These are phyloP conservation scores for Ogataea chonburiensis DNA, from an alignment of 805 yeast species.

Conservation along the genomic window DNA sequence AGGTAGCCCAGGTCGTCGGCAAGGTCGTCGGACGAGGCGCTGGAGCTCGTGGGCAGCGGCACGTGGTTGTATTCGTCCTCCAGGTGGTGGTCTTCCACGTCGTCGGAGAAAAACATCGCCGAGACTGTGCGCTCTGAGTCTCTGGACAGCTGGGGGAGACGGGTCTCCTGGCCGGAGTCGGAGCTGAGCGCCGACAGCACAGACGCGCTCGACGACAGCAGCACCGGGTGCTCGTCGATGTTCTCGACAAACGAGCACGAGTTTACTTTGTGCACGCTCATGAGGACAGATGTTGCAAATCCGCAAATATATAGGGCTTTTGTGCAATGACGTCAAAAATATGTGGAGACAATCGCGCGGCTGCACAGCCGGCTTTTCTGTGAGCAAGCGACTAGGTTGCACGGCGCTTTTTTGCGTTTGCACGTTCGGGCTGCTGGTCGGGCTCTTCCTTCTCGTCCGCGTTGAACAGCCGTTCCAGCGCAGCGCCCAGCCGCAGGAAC, in stretches of 20 bases:
- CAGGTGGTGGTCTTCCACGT: slow-evolving; percentile 20
- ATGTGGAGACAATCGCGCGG: neutral
- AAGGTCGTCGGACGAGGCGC: slow-evolving; percentile 11
- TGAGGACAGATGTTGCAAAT: neutral
- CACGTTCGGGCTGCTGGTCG: slow-evolving; percentile 6
- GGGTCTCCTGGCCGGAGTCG: too few relatives aligned
- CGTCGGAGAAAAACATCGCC: slow-evolving; percentile 31
- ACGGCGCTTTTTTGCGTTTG: slow-evolving; percentile 6
- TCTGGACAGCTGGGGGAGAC: slow-evolving; percentile 4
- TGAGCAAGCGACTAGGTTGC: slow-evolving; percentile 3
- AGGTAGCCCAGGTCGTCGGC: slow-evolving; percentile 7
- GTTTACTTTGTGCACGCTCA: slow-evolving; percentile 5
- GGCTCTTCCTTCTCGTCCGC: slow-evolving; percentile 21
- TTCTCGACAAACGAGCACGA: slow-evolving; percentile 21
- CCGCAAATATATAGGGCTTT: slow-evolving; percentile 6
- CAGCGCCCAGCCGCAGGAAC: slow-evolving; percentile 30
- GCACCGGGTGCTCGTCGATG: slow-evolving; percentile 11
- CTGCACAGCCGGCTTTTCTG: slow-evolving; percentile 5
- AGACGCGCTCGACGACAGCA: slow-evolving; percentile 14
- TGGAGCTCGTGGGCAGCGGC: slow-evolving; percentile 19
- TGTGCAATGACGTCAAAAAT: slow-evolving; percentile 9
- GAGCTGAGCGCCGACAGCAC: too few relatives aligned
- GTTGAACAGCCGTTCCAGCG: slow-evolving; percentile 27
- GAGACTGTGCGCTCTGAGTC: slow-evolving; percentile 21
- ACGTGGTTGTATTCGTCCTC: slow-evolving; percentile 27